These are phyloP conservation scores for Evansstolkia leycettana DNA, from an alignment of 495 filamentous ascomycete species.

Conservation along the genomic window DNA sequence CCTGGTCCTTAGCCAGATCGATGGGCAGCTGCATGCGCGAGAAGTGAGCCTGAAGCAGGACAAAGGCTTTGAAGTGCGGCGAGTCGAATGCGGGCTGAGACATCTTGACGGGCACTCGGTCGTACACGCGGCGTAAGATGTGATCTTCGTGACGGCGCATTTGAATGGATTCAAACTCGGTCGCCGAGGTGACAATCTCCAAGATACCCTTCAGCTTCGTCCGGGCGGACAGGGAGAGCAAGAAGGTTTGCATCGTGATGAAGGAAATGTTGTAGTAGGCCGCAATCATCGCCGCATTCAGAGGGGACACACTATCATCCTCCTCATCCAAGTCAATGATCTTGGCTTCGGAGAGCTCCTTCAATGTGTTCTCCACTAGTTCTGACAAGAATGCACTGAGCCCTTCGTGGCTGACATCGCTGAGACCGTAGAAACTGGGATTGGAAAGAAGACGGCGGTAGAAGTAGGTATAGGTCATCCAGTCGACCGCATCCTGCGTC, in stretches of 20 bases:
- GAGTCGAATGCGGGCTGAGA: conserved; percentile 73
- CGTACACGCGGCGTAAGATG: conserved; percentile 84
- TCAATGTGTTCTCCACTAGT: conserved; percentile 83
- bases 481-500: conserved; percentile 95
- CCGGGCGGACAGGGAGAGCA: conserved; percentile 79
- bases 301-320: conserved; percentile 77
- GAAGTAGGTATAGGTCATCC: conserved; percentile 97
- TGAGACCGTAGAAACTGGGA: conserved; percentile 89
- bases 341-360: conserved; percentile 84
- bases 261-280: conserved; percentile 99
- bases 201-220: conserved; percentile 94
- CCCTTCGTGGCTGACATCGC: conserved; percentile 82
- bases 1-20: conserved; percentile 95
- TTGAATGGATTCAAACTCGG: conserved; percentile 91
- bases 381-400: conserved; percentile 92
- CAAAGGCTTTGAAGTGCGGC: conserved; percentile 96
- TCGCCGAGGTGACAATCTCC: conserved; percentile 93
- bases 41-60: conserved; percentile 93
- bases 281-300: conserved; percentile 95
- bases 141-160: conserved; percentile 88
- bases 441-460: conserved; percentile 95
- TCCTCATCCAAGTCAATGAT: conserved; percentile 96
- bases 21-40: conserved; percentile 91
- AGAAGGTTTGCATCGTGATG: conserved; percentile 98
- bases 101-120: conserved; percentile 92